These are phyloP conservation scores for Trifolium fragiferum DNA, from an alignment of 306 rosid genomes.

Conservation along the genomic window DNA sequence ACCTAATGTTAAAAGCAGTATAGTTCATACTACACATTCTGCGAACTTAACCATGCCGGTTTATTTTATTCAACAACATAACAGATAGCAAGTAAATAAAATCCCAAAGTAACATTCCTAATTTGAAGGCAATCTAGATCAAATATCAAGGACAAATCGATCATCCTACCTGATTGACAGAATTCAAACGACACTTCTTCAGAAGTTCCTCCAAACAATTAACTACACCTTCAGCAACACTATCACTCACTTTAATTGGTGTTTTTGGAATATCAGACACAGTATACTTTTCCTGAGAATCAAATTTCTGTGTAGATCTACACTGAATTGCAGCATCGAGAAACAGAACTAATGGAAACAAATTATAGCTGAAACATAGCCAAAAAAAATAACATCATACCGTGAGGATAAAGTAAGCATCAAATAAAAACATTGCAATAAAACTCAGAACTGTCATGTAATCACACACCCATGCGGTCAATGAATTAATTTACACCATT, in stretches of 20 bases:
- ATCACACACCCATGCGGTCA: background rate
- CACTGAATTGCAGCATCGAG: constrained; percentile 77
- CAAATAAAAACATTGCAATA: background rate
- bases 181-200: constrained; percentile 73
- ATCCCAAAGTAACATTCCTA: background rate
- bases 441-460: background rate
- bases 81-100: constrained; percentile 12
- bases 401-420: background rate
- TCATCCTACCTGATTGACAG: constrained; percentile 81
- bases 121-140: constrained; percentile 10
- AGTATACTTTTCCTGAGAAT: constrained; percentile 53
- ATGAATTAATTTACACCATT: background rate
- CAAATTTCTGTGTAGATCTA: constrained; percentile 63
- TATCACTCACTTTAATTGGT: constrained; percentile 66
- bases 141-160: constrained; percentile 41
- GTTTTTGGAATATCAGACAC: constrained; percentile 38
- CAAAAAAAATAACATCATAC: background rate
- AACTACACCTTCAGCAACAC: constrained; percentile 86
- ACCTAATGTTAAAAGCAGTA: constrained; percentile 20
- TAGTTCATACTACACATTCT: background rate
- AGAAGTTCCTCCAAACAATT: constrained; percentile 85
- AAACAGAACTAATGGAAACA: constrained; percentile 86
- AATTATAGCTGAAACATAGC: constrained; percentile 61
- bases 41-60: constrained; percentile 5
- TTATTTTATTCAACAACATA: constrained; percentile 6